phyloP scores from a whole-genome alignment of 1,284 basidiomycete genomes.

The Trichosporon sp. region DNA sequence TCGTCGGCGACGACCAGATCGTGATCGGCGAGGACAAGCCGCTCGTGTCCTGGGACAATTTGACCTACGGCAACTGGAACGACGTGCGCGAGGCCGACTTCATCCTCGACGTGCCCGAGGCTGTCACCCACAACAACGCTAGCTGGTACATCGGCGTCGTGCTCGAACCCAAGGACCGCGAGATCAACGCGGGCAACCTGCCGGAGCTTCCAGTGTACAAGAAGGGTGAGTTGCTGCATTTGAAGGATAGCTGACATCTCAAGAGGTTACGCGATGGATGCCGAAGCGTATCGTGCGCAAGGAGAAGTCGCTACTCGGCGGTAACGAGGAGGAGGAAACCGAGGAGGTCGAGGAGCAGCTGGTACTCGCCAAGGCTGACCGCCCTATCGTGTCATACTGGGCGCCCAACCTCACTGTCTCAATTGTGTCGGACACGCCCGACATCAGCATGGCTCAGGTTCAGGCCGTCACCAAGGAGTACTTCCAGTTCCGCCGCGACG shows the following conservation, averaged over 20 bases:
- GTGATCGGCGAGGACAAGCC: constrained; percentile 48
- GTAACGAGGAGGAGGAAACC: constrained; percentile 59
- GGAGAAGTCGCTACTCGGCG: constrained; percentile 76
- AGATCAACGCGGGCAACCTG: constrained; percentile 62
- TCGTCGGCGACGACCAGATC: constrained; percentile 56
- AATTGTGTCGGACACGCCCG: constrained; percentile 70
- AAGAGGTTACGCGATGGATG: constrained; percentile 86
- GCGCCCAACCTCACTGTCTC: constrained; percentile 81
- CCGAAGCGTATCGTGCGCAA: constrained; percentile 73
- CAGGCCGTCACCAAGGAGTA: constrained; percentile 63
- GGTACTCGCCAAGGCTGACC: constrained; percentile 28
- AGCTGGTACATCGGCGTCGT: constrained; percentile 82
- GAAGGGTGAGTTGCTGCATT: constrained; percentile 66
- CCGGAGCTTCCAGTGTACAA: constrained; percentile 71
- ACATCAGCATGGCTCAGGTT: constrained; percentile 64
- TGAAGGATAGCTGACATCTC: constrained; percentile 25
- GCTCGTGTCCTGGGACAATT: constrained; percentile 67
- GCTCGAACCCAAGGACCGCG: constrained; percentile 64
- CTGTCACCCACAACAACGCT: constrained; percentile 69
- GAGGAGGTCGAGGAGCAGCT: constrained; percentile 39
- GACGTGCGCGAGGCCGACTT: constrained; percentile 68
- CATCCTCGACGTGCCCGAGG: constrained; percentile 74
- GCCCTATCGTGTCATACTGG: constrained; percentile 74
- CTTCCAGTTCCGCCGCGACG: constrained; percentile 62
- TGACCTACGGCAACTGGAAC: constrained; percentile 79